phyloP scores from a whole-genome alignment of 2,329 filamentous ascomycete species.

The Pseudogymnoascus sp. region DNA sequence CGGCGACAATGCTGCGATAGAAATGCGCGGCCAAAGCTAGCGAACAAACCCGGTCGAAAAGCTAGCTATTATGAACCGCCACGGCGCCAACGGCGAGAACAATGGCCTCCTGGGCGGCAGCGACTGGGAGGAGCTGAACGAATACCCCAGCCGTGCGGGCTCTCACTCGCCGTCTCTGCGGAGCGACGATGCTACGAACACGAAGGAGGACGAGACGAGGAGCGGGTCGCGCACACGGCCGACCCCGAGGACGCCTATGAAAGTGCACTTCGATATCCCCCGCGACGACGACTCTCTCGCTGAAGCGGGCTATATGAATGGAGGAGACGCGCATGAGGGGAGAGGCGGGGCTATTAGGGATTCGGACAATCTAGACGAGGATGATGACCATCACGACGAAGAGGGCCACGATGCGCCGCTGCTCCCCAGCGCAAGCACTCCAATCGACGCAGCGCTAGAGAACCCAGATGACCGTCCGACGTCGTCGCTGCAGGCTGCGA shows the following conservation, averaged over 20 bases:
- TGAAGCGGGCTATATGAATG: slow-evolving; percentile 26
- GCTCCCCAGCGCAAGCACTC: background rate
- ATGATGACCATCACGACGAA: background rate
- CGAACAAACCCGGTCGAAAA: background rate
- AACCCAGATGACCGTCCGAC: slow-evolving; percentile 52
- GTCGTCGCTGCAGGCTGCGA: slow-evolving; percentile 77
- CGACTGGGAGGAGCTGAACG: slow-evolving; percentile 4
- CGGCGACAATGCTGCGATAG: background rate
- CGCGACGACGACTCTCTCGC: slow-evolving; percentile 88
- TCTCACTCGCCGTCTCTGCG: background rate
- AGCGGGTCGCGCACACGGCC: slow-evolving; percentile 11
- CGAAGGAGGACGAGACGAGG: background rate
- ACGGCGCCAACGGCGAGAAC: background rate
- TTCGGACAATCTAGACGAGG: background rate
- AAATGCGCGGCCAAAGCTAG: background rate
- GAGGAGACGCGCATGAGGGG: background rate
- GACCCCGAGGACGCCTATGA: slow-evolving; percentile 28
- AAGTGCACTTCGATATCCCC: slow-evolving; percentile 98
- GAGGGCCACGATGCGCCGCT: slow-evolving; percentile 30
- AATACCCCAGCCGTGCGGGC: background rate
- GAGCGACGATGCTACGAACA: background rate
- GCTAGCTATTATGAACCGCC: background rate
- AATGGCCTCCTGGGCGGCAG: background rate
- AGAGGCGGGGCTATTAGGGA: background rate
- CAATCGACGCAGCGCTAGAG: slow-evolving; percentile 43